These are phyloP conservation scores for Candida alai DNA, from an alignment of 805 yeast species.

Conservation along the genomic window DNA sequence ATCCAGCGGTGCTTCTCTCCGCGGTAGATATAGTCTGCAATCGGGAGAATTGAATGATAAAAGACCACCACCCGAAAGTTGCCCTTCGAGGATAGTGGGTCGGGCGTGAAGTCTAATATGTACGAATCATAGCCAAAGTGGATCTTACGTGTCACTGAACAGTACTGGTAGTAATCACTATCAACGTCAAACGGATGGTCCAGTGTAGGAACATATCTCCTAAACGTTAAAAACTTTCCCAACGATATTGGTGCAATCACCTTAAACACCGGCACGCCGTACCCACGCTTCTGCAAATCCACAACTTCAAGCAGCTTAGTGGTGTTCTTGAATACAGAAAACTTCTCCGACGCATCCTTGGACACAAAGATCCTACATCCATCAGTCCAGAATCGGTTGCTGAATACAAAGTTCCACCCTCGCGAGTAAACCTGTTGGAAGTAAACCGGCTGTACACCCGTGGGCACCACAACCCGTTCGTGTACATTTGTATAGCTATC, in stretches of 20 bases:
- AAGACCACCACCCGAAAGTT: conserved; percentile 9
- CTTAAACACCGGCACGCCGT: conserved; percentile 10
- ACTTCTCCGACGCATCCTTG: conserved; percentile 8
- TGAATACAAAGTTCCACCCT: conserved; percentile 6
- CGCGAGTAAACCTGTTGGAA: not conserved
- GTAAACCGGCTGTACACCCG: conserved; percentile 1
- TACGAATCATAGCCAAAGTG: conserved; percentile 7
- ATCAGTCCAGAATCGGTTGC: conserved; percentile 4
- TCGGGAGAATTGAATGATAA: conserved; percentile 10
- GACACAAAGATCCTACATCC: conserved; percentile 9
- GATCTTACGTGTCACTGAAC: conserved; percentile 2
- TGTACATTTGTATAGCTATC: no score
- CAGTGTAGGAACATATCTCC: conserved; percentile 4
- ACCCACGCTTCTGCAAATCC: conserved; percentile 4
- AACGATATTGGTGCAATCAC: conserved; percentile 5
- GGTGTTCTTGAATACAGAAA: conserved; percentile 6
- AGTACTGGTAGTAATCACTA: conserved; percentile 6
- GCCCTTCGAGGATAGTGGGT: conserved; percentile 4
- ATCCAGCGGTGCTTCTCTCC: conserved; percentile 9
- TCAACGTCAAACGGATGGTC: conserved; percentile 8
- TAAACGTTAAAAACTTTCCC: conserved; percentile 4
- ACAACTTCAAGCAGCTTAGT: conserved; percentile 5
- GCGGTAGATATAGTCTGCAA: conserved; percentile 9
- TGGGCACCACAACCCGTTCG: no score
- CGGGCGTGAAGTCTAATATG: conserved; percentile 7